Conservation (phyloP, 2,329 filamentous ascomycete species). For the Aspergillus spinulosporus region DNA sequence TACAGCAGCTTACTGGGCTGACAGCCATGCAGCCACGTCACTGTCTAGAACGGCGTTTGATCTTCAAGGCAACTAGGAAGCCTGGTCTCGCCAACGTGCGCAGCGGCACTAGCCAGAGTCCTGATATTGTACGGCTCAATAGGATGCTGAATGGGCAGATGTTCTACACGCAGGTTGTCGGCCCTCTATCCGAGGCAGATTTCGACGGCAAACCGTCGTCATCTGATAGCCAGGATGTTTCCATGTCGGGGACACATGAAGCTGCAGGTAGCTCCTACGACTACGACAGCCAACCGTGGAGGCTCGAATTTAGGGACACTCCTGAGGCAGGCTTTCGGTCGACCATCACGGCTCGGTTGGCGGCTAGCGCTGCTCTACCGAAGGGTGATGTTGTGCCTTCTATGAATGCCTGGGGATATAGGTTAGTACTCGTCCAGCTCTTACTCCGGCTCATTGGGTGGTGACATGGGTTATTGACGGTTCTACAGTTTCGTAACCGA, state of each 20-base stretch:
- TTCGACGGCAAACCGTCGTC: conserved; percentile 30
- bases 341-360: conserved; percentile 55
- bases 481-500: conserved; percentile 55
- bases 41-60: conserved; percentile 55
- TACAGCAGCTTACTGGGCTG: conserved; percentile 62
- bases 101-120: conserved; percentile 46
- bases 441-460: background rate
- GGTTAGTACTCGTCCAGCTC: conserved; percentile 40
- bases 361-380: conserved; percentile 50
- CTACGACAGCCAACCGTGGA: conserved; percentile 44
- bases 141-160: conserved; percentile 53
- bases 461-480: conserved; percentile 12
- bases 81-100: conserved; percentile 42
- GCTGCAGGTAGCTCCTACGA: conserved; percentile 27
- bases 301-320: conserved; percentile 51
- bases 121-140: conserved; percentile 47
- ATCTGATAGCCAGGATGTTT: conserved; percentile 35
- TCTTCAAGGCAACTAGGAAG: conserved; percentile 59
- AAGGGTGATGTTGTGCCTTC: conserved; percentile 52
- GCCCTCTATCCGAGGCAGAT: conserved; percentile 41
- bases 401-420: conserved; percentile 56
- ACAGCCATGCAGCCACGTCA: conserved; percentile 61
- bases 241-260: conserved; percentile 32
- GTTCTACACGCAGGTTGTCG: conserved; percentile 56
- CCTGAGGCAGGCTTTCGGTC: conserved; percentile 55